Percentiles rank a stretch among this genome's conserved stretches.
Evolutionary conservation across 2,329 filamentous ascomycete species (phyloP).

Genomic region (Rugonectria rugulosa): DNA sequence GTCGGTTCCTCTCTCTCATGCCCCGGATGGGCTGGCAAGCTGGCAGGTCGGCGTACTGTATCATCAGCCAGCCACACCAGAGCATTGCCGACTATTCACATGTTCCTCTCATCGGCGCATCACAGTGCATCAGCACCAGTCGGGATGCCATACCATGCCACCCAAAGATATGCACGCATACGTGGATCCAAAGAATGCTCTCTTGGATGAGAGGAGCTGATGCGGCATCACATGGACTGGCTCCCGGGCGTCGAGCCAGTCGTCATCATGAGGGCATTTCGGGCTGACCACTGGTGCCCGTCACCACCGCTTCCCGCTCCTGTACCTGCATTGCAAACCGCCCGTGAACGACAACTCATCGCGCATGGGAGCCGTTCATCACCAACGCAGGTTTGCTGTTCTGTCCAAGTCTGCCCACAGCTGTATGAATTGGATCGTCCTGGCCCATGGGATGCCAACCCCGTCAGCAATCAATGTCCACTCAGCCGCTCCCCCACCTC

Average conservation of each 20-base stretch:
- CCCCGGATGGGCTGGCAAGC: neutral
- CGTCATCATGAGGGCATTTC: constrained; percentile 1
- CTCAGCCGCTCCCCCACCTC: too few species aligned
- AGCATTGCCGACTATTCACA: neutral
- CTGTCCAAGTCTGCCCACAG: too few species aligned
- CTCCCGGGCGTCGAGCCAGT: neutral
- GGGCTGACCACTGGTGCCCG: constrained; percentile 5
- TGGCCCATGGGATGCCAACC: too few species aligned
- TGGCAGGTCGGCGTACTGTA: neutral
- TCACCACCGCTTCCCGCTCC: neutral
- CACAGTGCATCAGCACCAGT: neutral
- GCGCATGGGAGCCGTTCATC: constrained; percentile 1
- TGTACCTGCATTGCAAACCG: constrained; percentile 6
- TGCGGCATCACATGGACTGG: neutral
- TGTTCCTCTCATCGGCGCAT: neutral
- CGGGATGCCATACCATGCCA: neutral
- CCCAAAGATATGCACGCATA: neutral
- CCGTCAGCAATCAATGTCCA: too few species aligned
- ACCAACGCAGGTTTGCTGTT: too few species aligned
- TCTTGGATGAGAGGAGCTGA: neutral
- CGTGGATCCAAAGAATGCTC: constrained; percentile 13
- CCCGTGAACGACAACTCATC: constrained; percentile 8
- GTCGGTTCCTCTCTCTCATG: neutral
- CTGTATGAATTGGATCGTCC: too few species aligned
- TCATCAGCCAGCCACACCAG: neutral